Base-by-base conservation (phyloP, 176 grass and related monocot genomes). In the Pontederia crassipes region DNA sequence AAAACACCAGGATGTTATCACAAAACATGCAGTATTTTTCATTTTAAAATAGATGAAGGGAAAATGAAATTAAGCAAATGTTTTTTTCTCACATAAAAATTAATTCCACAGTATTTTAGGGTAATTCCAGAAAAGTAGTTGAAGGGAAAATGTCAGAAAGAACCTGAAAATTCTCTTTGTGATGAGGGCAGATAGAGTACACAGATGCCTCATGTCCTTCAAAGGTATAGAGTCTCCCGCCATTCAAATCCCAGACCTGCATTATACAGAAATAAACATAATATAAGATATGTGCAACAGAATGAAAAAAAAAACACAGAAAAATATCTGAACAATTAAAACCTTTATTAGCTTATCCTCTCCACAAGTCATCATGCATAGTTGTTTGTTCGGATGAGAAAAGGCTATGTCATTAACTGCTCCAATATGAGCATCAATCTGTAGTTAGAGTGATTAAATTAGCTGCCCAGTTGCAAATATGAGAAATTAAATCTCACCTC, bases 331-430 rank as follows among this genome's bases (percentile, higher is more conserved):
- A 56, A 11, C 24, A 70, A 69, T 29, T 61, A 68, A 66, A 78
- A 82, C 93, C 79, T 83, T 98, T 73, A 98, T 93, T 48, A 86
- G 74, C 73, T 83, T 98, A 84, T 98, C 94, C 83, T 98, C 94
- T 75, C 94, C 94, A 77, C 94, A 98, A 65, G 88, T 98, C 11
- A 92, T 81, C 65, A 98, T 79, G 63, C 87, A 98, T 49, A 77
- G 71, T 74, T 83, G 82, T 57, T 98, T 89, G 54, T 89, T 83
- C 78, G 84, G 87, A 55, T 76, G 80, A 27, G 88, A 88, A 67
- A 98, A 98, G 75, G 94, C 94, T 74, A 93, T 93, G 68, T 98
- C 94, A 83, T 93, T 92, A 65, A 98, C 94, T 72, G 29, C 71
- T 52, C 94, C 94, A 81, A 67, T 48, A 83, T 98, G 94, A 86